These are phyloP conservation scores for Anthostomella pinea DNA, from an alignment of 2,329 filamentous ascomycete genomes.

Conservation along the genomic window DNA sequence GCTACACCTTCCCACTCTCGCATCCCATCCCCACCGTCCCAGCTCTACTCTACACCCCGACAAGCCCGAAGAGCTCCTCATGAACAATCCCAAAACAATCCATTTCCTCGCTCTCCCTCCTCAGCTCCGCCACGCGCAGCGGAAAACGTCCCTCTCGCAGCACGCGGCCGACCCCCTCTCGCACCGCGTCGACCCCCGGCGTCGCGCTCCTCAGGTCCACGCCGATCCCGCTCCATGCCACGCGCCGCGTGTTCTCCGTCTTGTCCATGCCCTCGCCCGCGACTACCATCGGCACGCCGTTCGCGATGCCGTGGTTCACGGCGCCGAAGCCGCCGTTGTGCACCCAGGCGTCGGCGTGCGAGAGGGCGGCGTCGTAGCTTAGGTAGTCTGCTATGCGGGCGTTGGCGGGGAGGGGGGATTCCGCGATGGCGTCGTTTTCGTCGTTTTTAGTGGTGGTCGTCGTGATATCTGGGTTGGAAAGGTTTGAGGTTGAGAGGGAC, in stretches of 20 bases:
- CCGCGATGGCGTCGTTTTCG: conserved; percentile 3
- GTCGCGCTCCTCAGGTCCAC: conserved; percentile 29
- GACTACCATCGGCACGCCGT: conserved; percentile 39
- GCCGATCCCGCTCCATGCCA: conserved; percentile 34
- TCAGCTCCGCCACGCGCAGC: conserved; percentile 22
- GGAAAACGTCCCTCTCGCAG: conserved; percentile 16
- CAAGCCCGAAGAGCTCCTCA: conserved; percentile 16
- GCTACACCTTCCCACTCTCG: too few species aligned
- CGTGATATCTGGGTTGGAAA: too few species aligned
- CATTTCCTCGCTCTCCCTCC: conserved; percentile 26
- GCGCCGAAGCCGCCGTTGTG: conserved; percentile 42
- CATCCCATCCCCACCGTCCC: too few species aligned
- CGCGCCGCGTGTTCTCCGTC: conserved; percentile 35
- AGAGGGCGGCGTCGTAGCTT: conserved; percentile 37
- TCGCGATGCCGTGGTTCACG: conserved; percentile 38
- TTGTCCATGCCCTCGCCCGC: conserved; percentile 42
- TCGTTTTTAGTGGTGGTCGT: background rate
- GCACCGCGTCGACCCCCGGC: conserved; percentile 27
- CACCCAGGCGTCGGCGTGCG: conserved; percentile 36
- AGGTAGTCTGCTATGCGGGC: conserved; percentile 37
- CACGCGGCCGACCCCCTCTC: conserved; percentile 28
- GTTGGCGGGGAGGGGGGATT: conserved; percentile 25
- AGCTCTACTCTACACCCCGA: too few species aligned
- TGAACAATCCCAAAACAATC: conserved; percentile 32
- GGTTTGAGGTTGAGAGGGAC: background rate